Percentiles rank a stretch among this genome's conserved stretches.
Evolutionary conservation across 2,329 filamentous ascomycete genomes (phyloP).

Genomic region (Alternaria angustiovoidea): DNA sequence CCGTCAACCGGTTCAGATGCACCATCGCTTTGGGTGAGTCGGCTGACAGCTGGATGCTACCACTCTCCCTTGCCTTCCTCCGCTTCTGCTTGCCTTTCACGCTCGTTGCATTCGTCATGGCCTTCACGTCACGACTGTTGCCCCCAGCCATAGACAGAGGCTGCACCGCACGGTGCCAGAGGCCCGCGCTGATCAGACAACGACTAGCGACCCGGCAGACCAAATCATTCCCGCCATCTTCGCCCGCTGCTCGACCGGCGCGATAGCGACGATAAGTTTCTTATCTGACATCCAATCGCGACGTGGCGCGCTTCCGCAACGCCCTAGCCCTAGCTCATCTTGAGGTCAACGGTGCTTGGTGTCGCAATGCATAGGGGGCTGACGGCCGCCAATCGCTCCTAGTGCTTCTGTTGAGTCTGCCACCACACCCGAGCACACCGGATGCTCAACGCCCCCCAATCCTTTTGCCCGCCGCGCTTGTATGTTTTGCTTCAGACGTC

Average conservation of each 20-base stretch:
- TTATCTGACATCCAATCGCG: conserved; percentile 31
- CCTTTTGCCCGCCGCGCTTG: neutral
- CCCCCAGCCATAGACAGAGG: conserved; percentile 3
- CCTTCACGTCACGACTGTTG: conserved; percentile 6
- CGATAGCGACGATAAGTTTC: conserved; percentile 36
- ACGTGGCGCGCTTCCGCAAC: conserved; percentile 33
- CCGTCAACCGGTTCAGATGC: neutral
- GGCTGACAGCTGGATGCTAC: conserved; percentile 3
- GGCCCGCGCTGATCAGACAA: conserved; percentile 43
- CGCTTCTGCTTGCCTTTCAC: neutral
- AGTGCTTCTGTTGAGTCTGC: conserved; percentile 35
- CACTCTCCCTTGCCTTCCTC: neutral
- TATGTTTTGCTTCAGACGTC: neutral
- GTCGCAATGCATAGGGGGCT: conserved; percentile 38
- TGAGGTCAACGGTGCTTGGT: conserved; percentile 32
- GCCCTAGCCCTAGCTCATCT: conserved; percentile 27
- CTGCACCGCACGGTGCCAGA: conserved; percentile 9
- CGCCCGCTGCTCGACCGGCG: conserved; percentile 25
- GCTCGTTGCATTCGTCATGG: neutral
- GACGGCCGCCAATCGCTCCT: conserved; percentile 19
- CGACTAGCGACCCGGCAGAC: conserved; percentile 30
- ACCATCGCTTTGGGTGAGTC: neutral
- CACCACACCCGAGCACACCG: conserved; percentile 20
- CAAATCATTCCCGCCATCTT: conserved; percentile 30
- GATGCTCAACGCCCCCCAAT: conserved; percentile 21